These are phyloP conservation scores for Daedalea quercina DNA, from an alignment of 768 basidiomycete genomes.

Conservation along the genomic window DNA sequence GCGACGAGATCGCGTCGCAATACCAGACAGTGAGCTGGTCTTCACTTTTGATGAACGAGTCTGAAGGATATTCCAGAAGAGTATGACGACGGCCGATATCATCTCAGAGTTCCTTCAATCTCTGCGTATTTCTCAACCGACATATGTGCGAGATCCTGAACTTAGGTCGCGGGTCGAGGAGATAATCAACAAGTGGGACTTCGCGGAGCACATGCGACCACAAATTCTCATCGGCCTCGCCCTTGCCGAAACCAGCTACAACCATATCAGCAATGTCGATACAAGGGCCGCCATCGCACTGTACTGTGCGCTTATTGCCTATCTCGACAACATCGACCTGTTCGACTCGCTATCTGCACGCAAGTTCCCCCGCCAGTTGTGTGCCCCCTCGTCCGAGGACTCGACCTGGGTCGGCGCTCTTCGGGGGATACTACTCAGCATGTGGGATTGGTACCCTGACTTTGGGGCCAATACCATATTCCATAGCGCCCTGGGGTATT, in stretches of 20 bases:
- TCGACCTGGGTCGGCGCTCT: background rate
- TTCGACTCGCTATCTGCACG: background rate
- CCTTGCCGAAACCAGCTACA: background rate
- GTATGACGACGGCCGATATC: too few species aligned
- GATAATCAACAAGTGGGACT: background rate
- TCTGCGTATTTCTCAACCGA: background rate
- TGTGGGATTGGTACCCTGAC: background rate
- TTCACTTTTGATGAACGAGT: too few species aligned
- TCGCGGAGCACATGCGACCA: background rate
- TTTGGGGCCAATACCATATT: background rate
- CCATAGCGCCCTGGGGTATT: background rate
- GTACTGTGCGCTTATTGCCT: background rate
- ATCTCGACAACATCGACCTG: background rate
- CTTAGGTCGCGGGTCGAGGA: background rate
- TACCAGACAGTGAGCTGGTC: too few species aligned
- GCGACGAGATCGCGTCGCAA: too few species aligned
- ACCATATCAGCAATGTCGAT: constrained; percentile 1
- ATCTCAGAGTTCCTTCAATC: background rate
- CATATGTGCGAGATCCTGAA: background rate
- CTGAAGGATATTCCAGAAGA: too few species aligned
- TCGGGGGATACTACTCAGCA: background rate
- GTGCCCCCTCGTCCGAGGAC: background rate
- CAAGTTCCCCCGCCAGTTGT: background rate
- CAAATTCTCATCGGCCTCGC: background rate
- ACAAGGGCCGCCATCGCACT: constrained; percentile 1